These are phyloP conservation scores for Lyophyllum atratum DNA, from an alignment of 768 basidiomycete species.

Conservation along the genomic window DNA sequence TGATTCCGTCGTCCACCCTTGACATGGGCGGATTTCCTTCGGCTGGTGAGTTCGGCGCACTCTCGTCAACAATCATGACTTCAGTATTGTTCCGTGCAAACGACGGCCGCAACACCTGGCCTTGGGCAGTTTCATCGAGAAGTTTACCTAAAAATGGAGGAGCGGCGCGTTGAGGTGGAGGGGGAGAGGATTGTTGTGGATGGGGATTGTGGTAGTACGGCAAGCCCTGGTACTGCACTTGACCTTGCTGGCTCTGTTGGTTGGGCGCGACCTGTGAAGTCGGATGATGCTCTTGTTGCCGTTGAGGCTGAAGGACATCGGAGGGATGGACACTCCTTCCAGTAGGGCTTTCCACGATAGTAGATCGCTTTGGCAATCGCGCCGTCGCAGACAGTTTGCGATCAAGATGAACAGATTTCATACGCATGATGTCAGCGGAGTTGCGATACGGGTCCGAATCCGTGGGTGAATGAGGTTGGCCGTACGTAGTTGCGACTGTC, in stretches of 20 bases:
- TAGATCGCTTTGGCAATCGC: constrained; percentile 89
- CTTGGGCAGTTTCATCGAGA: constrained; percentile 34
- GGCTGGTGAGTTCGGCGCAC: constrained; percentile 70
- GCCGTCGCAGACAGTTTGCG: constrained; percentile 95
- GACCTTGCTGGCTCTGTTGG: constrained; percentile 37
- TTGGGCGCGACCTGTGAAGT: constrained; percentile 28
- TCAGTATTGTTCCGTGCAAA: constrained; percentile 81
- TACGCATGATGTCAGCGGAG: constrained; percentile 87
- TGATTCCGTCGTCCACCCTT: constrained; percentile 76
- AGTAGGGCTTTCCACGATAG: constrained; percentile 92
- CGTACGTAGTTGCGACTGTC: constrained; percentile 28
- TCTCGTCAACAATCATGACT: constrained; percentile 88
- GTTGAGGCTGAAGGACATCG: constrained; percentile 52
- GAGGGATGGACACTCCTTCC: constrained; percentile 82
- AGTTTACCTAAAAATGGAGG: constrained; percentile 42
- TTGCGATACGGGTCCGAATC: constrained; percentile 83
- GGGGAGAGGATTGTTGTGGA: constrained; percentile 25
- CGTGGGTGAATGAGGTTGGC: constrained; percentile 32
- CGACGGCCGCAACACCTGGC: constrained; percentile 63
- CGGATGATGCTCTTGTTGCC: constrained; percentile 41
- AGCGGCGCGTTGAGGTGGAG: constrained; percentile 30
- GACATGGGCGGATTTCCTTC: constrained; percentile 39
- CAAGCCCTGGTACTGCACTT: constrained; percentile 36
- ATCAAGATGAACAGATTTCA: constrained; percentile 93
- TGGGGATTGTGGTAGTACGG: constrained; percentile 27